These are phyloP conservation scores for Tetrahymena malaccensis DNA, from an alignment of 73 alveolate species.

Conservation along the genomic window DNA sequence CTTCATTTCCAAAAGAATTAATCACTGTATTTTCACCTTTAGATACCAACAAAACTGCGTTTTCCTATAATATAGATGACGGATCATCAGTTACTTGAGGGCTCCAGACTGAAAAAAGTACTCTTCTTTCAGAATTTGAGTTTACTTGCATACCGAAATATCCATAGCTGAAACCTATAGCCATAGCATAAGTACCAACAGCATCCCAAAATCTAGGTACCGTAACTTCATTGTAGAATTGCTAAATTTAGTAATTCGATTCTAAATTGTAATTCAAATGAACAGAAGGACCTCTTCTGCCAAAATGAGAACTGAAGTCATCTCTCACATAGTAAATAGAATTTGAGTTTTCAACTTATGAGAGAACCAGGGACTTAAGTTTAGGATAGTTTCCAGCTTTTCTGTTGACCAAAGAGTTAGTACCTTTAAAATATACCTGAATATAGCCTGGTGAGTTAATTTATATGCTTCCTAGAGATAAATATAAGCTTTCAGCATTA, in stretches of 20 bases:
- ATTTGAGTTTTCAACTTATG: background rate
- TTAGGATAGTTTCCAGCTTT: background rate
- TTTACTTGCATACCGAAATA: background rate
- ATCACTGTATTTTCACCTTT: background rate
- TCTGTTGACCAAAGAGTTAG: background rate
- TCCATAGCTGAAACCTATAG: background rate
- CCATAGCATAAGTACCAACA: background rate
- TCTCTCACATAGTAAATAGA: background rate
- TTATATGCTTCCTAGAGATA: background rate
- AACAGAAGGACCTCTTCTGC: background rate
- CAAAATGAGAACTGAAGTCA: background rate
- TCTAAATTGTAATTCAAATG: background rate
- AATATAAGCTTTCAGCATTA: background rate
- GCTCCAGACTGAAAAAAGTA: background rate
- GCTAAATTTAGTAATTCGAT: background rate
- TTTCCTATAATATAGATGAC: background rate
- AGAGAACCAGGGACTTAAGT: background rate
- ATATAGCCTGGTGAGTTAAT: background rate
- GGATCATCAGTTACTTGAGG: background rate
- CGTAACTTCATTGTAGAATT: background rate
- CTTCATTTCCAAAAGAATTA: background rate
- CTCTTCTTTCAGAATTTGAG: background rate
- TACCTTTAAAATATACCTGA: background rate
- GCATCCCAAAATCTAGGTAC: background rate
- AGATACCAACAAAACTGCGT: background rate